These are phyloP conservation scores for Vitis labrusca DNA, from an alignment of 164 flowering plant genomes.

Conservation along the genomic window DNA sequence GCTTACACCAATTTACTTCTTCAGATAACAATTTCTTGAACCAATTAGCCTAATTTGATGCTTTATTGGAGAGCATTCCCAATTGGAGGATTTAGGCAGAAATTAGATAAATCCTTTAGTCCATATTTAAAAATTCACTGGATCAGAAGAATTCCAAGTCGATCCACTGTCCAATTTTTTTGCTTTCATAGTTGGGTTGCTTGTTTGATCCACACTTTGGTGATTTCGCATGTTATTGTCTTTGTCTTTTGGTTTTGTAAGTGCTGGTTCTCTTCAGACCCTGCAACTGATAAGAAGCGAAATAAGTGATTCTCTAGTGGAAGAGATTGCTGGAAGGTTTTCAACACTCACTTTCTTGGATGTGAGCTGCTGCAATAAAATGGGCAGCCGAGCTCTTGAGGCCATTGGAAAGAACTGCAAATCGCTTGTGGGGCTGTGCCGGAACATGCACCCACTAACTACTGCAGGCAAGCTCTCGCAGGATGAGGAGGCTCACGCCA, in stretches of 20 bases:
- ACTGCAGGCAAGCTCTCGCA: constrained; percentile 32
- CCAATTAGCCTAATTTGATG: not conserved
- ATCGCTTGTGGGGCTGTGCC: constrained; percentile 38
- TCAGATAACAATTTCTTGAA: not conserved
- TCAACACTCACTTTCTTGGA: constrained; percentile 55
- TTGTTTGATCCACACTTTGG: constrained; percentile 5
- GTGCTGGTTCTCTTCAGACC: constrained; percentile 62
- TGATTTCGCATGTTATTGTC: constrained; percentile 10
- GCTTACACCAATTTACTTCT: not conserved
- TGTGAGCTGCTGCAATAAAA: constrained; percentile 54
- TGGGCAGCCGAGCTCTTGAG: constrained; percentile 47
- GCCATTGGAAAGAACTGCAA: constrained; percentile 71
- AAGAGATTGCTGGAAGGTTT: constrained; percentile 45
- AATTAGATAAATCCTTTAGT: not conserved
- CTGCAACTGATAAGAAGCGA: constrained; percentile 59
- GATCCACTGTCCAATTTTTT: not conserved
- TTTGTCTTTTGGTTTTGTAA: constrained; percentile 24
- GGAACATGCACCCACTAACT: constrained; percentile 66
- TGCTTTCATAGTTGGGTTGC: not conserved
- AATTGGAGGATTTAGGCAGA: not conserved
- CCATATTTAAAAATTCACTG: not conserved
- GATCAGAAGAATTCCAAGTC: not conserved
- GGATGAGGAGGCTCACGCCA: constrained; percentile 75
- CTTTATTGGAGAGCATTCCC: not conserved
- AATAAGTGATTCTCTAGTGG: constrained; percentile 52